Conservation (phyloP, 345 rosid species). For the Pistacia integerrima region DNA sequence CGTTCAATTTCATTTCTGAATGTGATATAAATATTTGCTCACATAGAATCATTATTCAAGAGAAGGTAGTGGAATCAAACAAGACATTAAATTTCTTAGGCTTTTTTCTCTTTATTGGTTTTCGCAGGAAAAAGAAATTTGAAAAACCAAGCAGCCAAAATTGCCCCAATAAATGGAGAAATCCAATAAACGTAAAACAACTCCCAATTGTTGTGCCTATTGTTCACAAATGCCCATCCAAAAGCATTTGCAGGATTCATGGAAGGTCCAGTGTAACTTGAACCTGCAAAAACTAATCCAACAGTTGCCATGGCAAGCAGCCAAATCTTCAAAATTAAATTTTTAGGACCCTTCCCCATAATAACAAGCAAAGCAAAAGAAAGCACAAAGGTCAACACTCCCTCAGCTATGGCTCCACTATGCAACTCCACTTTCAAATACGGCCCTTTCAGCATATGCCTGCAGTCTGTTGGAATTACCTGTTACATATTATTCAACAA, state of each 20-base stretch:
- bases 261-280: conserved; percentile 64
- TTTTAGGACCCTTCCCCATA: conserved; percentile 55
- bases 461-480: conserved; percentile 47
- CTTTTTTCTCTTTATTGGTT: conserved; percentile 28
- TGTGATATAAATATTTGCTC: too few species aligned
- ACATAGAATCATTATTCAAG: too few species aligned
- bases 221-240: conserved; percentile 73
- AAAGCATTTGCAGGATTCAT: conserved; percentile 80
- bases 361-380: conserved; percentile 44
- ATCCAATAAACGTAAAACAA: conserved; percentile 71
- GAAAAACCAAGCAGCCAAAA: conserved; percentile 51
- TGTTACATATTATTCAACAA: too few species aligned
- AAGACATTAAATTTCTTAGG: background rate
- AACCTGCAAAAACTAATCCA: conserved; percentile 45
- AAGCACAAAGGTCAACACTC: conserved; percentile 45
- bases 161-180: conserved; percentile 56
- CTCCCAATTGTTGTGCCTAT: conserved; percentile 66
- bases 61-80: too few species aligned
- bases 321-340: conserved; percentile 46
- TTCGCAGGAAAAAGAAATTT: conserved; percentile 27
- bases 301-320: conserved; percentile 47
- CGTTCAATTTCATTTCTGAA: too few species aligned
- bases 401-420: conserved; percentile 66
- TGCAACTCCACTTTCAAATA: conserved; percentile 57
- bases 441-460: conserved; percentile 55